A percentile compares a stretch with the other conserved stretches of the same genome.
Evolutionary conservation across 805 yeast genomes (phyloP).

Genomic region (Metahyphopichia silvanorum): DNA sequence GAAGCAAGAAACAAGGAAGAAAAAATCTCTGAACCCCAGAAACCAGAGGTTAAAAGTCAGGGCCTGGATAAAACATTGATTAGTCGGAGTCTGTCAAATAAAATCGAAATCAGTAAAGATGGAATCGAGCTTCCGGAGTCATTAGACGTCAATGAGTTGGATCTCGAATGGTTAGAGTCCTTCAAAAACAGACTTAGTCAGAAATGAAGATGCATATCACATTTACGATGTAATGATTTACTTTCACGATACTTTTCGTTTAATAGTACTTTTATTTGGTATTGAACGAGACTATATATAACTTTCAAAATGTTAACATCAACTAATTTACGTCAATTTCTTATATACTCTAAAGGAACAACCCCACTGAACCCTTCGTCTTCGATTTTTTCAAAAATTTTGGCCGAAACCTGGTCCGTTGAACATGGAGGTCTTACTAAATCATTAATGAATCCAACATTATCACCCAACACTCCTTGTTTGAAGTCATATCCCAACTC

Average conservation of each 20-base stretch:
- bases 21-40: slow-evolving; percentile 1
- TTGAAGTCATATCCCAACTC: slow-evolving; percentile 45
- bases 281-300: too few species aligned
- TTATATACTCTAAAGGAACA: slow-evolving; percentile 52
- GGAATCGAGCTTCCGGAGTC: slow-evolving; percentile 19
- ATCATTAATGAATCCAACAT: slow-evolving; percentile 37
- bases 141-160: slow-evolving; percentile 20
- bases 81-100: neutral
- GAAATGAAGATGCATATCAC: too few species aligned
- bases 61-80: neutral
- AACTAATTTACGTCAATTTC: too few species aligned
- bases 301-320: too few species aligned
- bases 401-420: slow-evolving; percentile 65
- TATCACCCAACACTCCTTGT: slow-evolving; percentile 34
- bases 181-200: slow-evolving; percentile 1
- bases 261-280: too few species aligned
- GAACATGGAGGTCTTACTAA: slow-evolving; percentile 60
- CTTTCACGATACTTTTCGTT: too few species aligned
- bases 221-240: too few species aligned
- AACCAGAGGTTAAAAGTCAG: neutral
- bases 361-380: slow-evolving; percentile 54
- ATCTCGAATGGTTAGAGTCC: slow-evolving; percentile 24
- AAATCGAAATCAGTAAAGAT: slow-evolving; percentile 14
- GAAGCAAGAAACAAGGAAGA: slow-evolving; percentile 6
- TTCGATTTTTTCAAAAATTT: slow-evolving; percentile 52